Evolutionary conservation across 345 rosid genomes (phyloP).

Genomic region (Salix udensis): DNA sequence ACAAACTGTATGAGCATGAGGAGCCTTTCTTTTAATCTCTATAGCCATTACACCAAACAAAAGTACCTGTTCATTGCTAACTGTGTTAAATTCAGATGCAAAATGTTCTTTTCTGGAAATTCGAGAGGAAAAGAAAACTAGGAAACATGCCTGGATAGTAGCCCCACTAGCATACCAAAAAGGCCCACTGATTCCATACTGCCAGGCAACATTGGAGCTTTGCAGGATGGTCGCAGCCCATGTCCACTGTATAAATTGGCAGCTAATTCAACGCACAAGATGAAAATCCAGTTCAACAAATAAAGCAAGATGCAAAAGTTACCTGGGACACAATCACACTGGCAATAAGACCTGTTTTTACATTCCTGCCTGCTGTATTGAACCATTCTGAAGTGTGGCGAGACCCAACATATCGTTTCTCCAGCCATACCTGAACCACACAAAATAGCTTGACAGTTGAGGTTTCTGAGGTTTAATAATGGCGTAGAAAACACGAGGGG

Average conservation of each 20-base stretch:
- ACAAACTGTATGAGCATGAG: conserved; percentile 86
- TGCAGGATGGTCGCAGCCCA: conserved; percentile 98
- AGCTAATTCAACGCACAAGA: neutral
- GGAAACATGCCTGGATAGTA: conserved; percentile 66
- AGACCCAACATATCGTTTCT: conserved; percentile 80
- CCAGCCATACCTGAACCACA: conserved; percentile 69
- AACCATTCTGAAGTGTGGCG: conserved; percentile 93
- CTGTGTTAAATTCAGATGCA: neutral
- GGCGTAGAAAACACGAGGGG: neutral
- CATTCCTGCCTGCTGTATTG: conserved; percentile 95
- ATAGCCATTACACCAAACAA: conserved; percentile 93
- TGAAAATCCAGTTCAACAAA: neutral
- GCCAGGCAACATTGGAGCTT: conserved; percentile 96
- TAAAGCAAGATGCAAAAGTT: neutral
- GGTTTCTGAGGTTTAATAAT: neutral
- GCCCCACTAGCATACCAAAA: conserved; percentile 99
- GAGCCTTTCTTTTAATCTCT: conserved; percentile 95
- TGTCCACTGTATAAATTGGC: conserved; percentile 61
- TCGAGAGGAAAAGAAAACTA: neutral
- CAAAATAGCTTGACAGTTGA: neutral
- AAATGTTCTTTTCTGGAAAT: neutral
- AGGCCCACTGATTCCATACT: conserved; percentile 90
- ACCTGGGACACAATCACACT: conserved; percentile 94
- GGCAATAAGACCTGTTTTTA: conserved; percentile 91
- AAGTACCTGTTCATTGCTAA: conserved; percentile 47